phyloP scores from a whole-genome alignment of 768 basidiomycete species.

The Termitomyces sp. region DNA sequence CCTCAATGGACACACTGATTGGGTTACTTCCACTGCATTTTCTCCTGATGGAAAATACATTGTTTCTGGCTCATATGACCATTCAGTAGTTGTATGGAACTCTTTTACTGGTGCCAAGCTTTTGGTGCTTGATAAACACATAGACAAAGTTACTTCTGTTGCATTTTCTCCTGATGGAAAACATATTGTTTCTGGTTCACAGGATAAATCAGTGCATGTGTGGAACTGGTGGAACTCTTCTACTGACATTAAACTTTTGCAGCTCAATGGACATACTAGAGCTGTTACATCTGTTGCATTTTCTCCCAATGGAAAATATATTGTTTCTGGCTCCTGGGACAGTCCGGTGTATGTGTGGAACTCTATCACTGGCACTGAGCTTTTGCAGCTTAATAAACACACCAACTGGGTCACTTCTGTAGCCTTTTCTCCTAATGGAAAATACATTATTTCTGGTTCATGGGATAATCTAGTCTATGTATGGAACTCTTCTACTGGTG shows the following conservation, averaged over 20 bases:
- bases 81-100: neutral
- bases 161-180: neutral
- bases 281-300: neutral
- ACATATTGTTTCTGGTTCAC: neutral
- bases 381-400: neutral
- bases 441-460: no score
- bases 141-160: neutral
- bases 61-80: neutral
- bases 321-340: neutral
- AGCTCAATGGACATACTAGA: neutral
- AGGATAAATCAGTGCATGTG: neutral
- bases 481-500: no score
- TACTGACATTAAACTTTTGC: neutral
- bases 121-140: neutral
- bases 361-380: neutral
- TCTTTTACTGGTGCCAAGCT: neutral
- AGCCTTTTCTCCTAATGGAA: neutral
- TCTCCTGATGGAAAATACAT: neutral
- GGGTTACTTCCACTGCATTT: neutral
- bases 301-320: neutral
- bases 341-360: neutral
- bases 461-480: no score
- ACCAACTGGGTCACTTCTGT: neutral
- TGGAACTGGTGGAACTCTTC: neutral
- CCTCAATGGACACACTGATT: neutral